These are phyloP conservation scores for Bromus sterilis DNA, from an alignment of 176 grass and related monocot genomes.

Conservation along the genomic window DNA sequence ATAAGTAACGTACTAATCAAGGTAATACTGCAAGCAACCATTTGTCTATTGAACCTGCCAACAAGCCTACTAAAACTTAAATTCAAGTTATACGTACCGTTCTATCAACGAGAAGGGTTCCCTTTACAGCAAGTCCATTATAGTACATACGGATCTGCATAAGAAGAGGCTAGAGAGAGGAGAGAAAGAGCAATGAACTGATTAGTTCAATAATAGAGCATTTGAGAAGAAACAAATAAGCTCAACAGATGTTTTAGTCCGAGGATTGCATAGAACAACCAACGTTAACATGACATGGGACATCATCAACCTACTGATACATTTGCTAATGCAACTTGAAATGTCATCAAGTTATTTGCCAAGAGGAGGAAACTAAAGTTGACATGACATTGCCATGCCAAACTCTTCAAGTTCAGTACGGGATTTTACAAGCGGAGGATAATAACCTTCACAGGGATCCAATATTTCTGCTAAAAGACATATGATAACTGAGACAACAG, in stretches of 20 bases:
- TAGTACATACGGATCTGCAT: slow-evolving; percentile 72
- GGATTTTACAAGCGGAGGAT: background rate
- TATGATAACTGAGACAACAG: background rate
- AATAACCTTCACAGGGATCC: no score
- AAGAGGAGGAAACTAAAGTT: no score
- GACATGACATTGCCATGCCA: background rate
- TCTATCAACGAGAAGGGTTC: slow-evolving; percentile 57
- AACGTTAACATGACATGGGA: background rate
- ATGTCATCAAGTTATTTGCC: background rate
- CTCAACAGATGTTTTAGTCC: background rate
- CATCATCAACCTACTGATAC: background rate
- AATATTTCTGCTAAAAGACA: no score
- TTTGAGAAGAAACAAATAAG: background rate
- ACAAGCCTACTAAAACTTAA: background rate
- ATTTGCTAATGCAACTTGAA: background rate
- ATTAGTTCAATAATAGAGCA: background rate
- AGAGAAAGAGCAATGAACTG: background rate
- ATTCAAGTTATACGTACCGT: slow-evolving; percentile 17
- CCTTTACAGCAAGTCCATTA: slow-evolving; percentile 55
- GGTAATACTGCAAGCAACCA: background rate
- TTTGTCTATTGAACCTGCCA: background rate
- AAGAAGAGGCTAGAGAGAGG: slow-evolving; percentile 53
- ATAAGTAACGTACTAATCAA: background rate
- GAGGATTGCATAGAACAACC: background rate
- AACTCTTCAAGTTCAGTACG: background rate